Percentiles rank a stretch among this genome's conserved stretches.
phyloP scores from a whole-genome alignment of 345 rosid species.

The Euphorbia lathyris region DNA sequence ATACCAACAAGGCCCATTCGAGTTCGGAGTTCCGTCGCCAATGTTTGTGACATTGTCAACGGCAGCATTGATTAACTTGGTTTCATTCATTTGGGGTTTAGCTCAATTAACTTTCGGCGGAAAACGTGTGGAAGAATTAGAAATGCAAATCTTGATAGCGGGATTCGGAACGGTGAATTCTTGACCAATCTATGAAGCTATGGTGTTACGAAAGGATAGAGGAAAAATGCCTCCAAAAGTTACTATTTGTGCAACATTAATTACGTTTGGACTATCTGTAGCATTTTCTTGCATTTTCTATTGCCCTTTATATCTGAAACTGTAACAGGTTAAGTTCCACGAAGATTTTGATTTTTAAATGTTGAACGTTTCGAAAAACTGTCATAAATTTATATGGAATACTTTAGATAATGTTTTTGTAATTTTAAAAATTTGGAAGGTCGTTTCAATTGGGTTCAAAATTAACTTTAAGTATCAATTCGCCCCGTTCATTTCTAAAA shows the following conservation, averaged over 20 bases:
- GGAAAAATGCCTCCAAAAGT: slow-evolving; percentile 45
- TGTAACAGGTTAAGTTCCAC: no score
- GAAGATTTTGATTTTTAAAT: no score
- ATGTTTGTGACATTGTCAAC: slow-evolving; percentile 1
- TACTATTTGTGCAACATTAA: slow-evolving; percentile 25
- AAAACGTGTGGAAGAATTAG: slow-evolving; percentile 17
- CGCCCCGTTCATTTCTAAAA: no score
- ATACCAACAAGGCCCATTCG: slow-evolving; percentile 53
- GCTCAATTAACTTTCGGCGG: slow-evolving; percentile 3
- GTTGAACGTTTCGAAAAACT: no score
- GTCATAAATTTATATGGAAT: no score
- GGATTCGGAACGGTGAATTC: slow-evolving; percentile 46
- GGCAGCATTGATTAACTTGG: slow-evolving; percentile 50
- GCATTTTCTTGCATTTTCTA: slow-evolving; percentile 15
- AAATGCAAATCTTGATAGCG: slow-evolving; percentile 38
- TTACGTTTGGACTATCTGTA: slow-evolving; percentile 26
- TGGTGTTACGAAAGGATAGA: slow-evolving; percentile 7
- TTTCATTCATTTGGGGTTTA: slow-evolving; percentile 33
- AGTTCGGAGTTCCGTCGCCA: slow-evolving; percentile 52
- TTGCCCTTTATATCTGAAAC: no score
- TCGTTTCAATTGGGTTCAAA: no score
- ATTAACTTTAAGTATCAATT: no score
- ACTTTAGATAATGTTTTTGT: no score
- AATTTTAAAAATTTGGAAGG: no score
- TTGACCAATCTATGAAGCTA: slow-evolving; percentile 59